Evolutionary conservation across 139 green algal species (phyloP), one percentile per base, ranked within the genome.

Genomic region (Ettlia oleoabundans): DNA sequence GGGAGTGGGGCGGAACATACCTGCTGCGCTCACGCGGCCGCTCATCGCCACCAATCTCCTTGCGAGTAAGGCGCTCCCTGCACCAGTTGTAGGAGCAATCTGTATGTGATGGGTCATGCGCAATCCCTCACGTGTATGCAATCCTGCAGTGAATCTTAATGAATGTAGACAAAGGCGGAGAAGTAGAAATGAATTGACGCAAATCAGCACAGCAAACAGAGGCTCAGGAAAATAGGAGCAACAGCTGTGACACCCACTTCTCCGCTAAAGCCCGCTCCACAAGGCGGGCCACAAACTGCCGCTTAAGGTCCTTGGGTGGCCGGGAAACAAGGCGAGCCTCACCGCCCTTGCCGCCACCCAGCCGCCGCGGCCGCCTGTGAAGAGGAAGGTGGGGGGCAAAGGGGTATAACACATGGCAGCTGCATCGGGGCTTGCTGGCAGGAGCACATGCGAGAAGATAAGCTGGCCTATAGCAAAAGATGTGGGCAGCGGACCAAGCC

Each of bases 271-370:
- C 33, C 7, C 65, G 78, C 68, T 84, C 68, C 30, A 84, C 38
- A 15, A 84, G 52, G 28, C 67, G 67, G 37, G 24, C n/a, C 66
- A 79, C 68, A 62, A 84, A 73, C 79, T 79, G 79, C 74, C 91
- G 90, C 72, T 93, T 92, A 0, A 89, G 76, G 69, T 88, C 70
- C 84, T 94, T 96, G 30, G 92, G 63, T 8, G 73, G 79, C 18
- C 37, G 53, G 9, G 66, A 30, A 2, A 37, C 30, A 53, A 84
- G 71, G 0, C 94, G 81, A 10, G 82, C 82, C 42, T 95, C 91
- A 22, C 91, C 94, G n/a, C 94, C 92, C 66, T 96, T 90, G 26
- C 94, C 94, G 55, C 94, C 94, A 53, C 88, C 93, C 24, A 97
- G 77, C 21, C 92, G 85, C 70, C 91, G 81, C 7, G 94, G 93